A percentile compares a stretch with the other conserved stretches of the same genome.
Conservation (phyloP, 345 rosid species). For the Gossypium turneri region DNA sequence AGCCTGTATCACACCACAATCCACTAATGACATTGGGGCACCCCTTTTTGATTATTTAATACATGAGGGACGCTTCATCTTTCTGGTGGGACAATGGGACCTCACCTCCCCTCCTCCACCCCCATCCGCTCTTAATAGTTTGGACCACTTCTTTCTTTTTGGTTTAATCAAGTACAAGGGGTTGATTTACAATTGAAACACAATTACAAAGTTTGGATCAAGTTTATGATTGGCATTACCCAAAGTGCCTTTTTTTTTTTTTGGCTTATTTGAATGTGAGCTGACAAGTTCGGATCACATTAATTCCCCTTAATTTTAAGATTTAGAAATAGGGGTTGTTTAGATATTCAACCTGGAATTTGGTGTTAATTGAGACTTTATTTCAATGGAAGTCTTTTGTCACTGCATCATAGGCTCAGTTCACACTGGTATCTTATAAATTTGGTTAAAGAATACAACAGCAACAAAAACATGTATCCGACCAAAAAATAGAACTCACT, state of each 20-base stretch:
- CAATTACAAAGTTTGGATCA: not conserved
- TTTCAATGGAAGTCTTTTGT: too few relatives aligned
- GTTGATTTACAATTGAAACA: not conserved
- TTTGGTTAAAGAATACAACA: constrained; percentile 11
- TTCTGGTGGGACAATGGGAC: constrained; percentile 2
- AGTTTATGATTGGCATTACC: not conserved
- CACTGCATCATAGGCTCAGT: too few relatives aligned
- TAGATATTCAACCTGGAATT: too few relatives aligned
- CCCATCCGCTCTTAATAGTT: not conserved
- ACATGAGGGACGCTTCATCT: not conserved
- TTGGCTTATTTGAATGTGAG: not conserved
- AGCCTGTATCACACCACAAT: not conserved
- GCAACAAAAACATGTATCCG: constrained; percentile 3
- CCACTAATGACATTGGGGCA: not conserved
- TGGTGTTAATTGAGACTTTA: too few relatives aligned
- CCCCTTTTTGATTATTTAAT: not conserved
- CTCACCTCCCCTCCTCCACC: not conserved
- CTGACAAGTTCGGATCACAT: not conserved
- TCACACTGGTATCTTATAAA: not conserved
- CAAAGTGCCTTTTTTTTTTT: too few relatives aligned
- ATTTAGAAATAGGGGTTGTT: not conserved
- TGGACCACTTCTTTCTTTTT: not conserved
- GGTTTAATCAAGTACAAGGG: not conserved
- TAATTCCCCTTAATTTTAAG: not conserved
- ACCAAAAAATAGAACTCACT: not conserved